Percentiles rank a stretch among this genome's conserved stretches.
Evolutionary conservation across 345 rosid species (phyloP).

Genomic region (Firmiana major): DNA sequence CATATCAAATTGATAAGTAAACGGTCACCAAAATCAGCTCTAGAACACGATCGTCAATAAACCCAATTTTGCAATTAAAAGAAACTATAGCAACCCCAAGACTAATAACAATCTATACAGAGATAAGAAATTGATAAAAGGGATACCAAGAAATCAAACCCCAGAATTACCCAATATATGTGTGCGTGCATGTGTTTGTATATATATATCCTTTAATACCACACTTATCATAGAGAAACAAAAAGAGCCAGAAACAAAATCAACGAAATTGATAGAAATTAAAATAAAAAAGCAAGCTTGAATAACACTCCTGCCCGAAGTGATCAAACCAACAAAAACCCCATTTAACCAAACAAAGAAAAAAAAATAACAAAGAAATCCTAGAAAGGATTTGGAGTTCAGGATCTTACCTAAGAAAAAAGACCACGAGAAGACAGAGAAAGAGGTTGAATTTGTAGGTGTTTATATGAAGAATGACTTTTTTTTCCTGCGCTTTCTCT

Average conservation of each 20-base stretch:
- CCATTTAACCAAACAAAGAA: background rate
- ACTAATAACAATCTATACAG: background rate
- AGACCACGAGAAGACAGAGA: background rate
- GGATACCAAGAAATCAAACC: background rate
- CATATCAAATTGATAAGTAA: conserved; percentile 6
- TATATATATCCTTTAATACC: background rate
- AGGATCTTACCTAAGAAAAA: background rate
- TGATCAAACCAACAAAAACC: background rate
- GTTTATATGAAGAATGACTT: background rate
- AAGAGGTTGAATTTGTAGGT: background rate
- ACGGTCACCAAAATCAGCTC: background rate
- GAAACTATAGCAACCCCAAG: background rate
- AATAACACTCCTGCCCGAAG: background rate
- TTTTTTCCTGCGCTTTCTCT: background rate
- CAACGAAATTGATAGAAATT: background rate
- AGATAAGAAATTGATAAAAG: background rate
- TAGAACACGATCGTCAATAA: conserved; percentile 3
- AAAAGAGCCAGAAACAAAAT: conserved; percentile 1
- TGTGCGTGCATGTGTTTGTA: no score
- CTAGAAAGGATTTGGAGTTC: background rate
- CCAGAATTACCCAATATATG: background rate
- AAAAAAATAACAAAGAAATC: background rate
- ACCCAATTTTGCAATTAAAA: conserved; percentile 8
- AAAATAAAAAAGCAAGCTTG: background rate
- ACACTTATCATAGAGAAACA: background rate